Evolutionary conservation across 202 grass and related monocot genomes (phyloP).

Genomic region (Panicum virgatum): DNA sequence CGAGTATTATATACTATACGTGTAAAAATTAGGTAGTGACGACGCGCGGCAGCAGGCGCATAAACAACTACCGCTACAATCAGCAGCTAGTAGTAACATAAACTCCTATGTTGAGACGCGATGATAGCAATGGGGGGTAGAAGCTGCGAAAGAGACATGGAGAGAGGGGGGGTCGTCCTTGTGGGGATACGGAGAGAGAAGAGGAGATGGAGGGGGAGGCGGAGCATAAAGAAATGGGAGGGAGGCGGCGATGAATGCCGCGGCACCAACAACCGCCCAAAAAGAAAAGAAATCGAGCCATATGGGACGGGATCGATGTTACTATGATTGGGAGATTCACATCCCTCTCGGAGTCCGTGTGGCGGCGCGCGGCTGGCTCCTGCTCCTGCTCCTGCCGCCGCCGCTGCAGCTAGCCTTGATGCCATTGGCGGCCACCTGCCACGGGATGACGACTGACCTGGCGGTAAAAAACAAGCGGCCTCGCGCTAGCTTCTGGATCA

Average conservation of each 20-base stretch:
- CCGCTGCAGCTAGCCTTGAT: conserved; percentile 26
- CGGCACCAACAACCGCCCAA: conserved; percentile 52
- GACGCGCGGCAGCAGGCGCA: background rate
- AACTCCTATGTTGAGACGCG: conserved; percentile 30
- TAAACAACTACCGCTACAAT: background rate
- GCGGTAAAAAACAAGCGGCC: conserved; percentile 38
- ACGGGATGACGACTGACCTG: background rate
- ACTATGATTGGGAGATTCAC: conserved; percentile 75
- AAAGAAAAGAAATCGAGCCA: conserved; percentile 63
- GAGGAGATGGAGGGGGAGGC: background rate
- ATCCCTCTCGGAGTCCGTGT: conserved; percentile 62
- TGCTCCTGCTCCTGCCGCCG: background rate
- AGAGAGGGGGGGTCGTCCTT: no score
- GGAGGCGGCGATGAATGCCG: conserved; percentile 49
- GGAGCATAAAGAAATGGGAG: conserved; percentile 46
- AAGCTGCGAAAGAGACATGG: background rate
- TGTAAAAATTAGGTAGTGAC: background rate
- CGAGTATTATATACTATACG: background rate
- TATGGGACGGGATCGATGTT: conserved; percentile 40
- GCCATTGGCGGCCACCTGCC: conserved; percentile 55
- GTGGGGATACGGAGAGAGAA: conserved; percentile 53
- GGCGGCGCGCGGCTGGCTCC: conserved; percentile 7
- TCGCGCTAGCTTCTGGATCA: conserved; percentile 3
- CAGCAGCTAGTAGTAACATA: conserved; percentile 1
- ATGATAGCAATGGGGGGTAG: background rate